Conservation (phyloP, 2,329 filamentous ascomycete genomes). For the Fusarium sp. region DNA sequence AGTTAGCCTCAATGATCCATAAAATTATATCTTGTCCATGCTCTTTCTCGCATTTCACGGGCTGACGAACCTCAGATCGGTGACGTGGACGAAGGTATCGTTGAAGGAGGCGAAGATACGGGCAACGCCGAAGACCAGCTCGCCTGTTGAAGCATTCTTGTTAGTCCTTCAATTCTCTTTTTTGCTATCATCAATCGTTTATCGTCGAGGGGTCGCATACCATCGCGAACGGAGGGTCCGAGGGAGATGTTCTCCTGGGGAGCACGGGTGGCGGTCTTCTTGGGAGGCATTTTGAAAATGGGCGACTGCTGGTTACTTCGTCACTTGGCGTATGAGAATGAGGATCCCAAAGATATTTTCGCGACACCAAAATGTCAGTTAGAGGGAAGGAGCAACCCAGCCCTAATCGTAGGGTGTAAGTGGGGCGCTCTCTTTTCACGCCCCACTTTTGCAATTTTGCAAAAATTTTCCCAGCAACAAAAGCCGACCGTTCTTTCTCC, state of each 20-base stretch:
- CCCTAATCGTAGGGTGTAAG: constrained; percentile 39
- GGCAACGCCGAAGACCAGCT: constrained; percentile 97
- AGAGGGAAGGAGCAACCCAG: constrained; percentile 32
- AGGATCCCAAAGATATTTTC: constrained; percentile 40
- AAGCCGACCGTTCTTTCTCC: constrained; percentile 1
- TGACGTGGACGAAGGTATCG: constrained; percentile 97
- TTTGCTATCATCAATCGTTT: constrained; percentile 1
- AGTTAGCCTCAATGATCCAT: constrained; percentile 46
- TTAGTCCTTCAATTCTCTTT: constrained; percentile 24
- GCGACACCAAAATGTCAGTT: constrained; percentile 21
- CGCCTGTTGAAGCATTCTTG: constrained; percentile 69
- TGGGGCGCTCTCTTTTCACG: too few relatives aligned
- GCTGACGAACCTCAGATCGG: constrained; percentile 87
- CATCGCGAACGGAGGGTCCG: constrained; percentile 95
- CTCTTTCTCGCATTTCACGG: constrained; percentile 36
- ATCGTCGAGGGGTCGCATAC: constrained; percentile 60
- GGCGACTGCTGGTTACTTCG: constrained; percentile 51
- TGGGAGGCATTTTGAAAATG: constrained; percentile 84
- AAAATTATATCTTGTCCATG: constrained; percentile 12
- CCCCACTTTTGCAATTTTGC: constrained; percentile 29
- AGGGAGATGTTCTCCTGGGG: constrained; percentile 98
- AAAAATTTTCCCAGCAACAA: constrained; percentile 15
- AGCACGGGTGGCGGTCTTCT: constrained; percentile 81
- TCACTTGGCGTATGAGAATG: constrained; percentile 52
- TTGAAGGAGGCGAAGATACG: constrained; percentile 96